A percentile compares a stretch with the other conserved stretches of the same genome.
Evolutionary conservation across 2,329 filamentous ascomycete species (phyloP).

Genomic region (Phialophora tarda): DNA sequence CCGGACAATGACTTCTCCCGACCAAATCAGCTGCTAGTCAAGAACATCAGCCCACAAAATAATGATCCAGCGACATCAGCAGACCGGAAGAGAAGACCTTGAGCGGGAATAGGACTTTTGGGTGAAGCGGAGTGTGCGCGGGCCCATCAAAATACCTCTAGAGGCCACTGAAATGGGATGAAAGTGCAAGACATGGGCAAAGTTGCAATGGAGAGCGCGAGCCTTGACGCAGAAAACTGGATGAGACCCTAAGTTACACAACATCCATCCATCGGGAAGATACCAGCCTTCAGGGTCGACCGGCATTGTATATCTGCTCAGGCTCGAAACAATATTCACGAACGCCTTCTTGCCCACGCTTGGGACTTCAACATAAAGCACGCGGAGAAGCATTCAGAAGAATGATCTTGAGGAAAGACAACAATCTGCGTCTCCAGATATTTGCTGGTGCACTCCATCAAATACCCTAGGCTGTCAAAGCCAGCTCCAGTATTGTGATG

Average conservation of each 20-base stretch:
- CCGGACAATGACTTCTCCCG: no score
- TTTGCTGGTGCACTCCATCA: not conserved
- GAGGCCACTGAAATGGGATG: not conserved
- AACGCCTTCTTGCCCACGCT: not conserved
- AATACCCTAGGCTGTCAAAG: not conserved
- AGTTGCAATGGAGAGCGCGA: not conserved
- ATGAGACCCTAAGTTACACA: not conserved
- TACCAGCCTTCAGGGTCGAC: not conserved
- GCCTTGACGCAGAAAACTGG: not conserved
- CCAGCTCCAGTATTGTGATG: not conserved
- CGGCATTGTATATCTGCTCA: not conserved
- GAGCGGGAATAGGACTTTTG: no score
- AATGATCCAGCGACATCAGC: no score
- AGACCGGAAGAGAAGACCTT: no score
- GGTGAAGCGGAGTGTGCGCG: no score
- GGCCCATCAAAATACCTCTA: no score
- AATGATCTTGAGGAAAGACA: not conserved
- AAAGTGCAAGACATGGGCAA: not conserved
- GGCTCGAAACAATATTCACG: not conserved
- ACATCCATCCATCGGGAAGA: not conserved
- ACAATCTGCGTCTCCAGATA: not conserved
- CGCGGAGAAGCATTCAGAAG: not conserved
- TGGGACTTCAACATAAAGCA: not conserved
- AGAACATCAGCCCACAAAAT: no score
- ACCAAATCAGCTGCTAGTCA: no score